Evolutionary conservation across 331 rosid genomes (phyloP).

Genomic region (Malus hybrid): DNA sequence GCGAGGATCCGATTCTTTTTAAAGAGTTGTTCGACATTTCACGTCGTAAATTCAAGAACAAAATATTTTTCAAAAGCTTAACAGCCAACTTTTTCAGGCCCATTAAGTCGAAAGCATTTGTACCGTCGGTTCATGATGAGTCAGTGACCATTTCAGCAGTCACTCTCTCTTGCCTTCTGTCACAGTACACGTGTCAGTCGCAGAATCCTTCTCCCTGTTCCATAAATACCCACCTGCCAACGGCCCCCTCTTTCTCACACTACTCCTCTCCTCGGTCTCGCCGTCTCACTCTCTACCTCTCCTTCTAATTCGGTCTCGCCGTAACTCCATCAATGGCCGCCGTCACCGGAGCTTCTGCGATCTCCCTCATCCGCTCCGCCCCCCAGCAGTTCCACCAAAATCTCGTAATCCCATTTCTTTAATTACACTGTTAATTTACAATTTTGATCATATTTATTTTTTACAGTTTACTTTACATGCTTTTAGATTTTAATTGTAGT

Average conservation of each 20-base stretch:
- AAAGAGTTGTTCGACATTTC: no score
- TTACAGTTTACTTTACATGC: neutral
- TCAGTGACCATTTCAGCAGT: neutral
- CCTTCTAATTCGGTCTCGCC: constrained; percentile 7
- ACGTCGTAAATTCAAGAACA: no score
- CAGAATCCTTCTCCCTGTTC: neutral
- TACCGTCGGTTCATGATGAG: no score
- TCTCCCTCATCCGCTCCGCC: constrained; percentile 23
- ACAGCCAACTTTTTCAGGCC: neutral
- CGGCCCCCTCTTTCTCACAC: neutral
- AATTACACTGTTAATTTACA: neutral
- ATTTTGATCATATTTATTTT: neutral
- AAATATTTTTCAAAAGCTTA: no score
- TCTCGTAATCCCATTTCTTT: constrained; percentile 14
- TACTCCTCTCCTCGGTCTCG: constrained; percentile 23
- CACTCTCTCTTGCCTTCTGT: neutral
- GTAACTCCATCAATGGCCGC: constrained; percentile 46
- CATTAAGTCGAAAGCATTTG: neutral
- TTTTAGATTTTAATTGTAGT: neutral
- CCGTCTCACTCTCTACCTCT: constrained; percentile 35
- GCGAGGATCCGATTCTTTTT: no score
- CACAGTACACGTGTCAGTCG: constrained; percentile 2
- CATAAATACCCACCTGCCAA: neutral
- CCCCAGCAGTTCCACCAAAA: constrained; percentile 11
- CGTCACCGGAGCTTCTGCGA: constrained; percentile 25